A percentile compares a stretch with the other conserved stretches of the same genome.
phyloP scores from a whole-genome alignment of 176 grass and related monocot genomes.

The Carex cristatella region DNA sequence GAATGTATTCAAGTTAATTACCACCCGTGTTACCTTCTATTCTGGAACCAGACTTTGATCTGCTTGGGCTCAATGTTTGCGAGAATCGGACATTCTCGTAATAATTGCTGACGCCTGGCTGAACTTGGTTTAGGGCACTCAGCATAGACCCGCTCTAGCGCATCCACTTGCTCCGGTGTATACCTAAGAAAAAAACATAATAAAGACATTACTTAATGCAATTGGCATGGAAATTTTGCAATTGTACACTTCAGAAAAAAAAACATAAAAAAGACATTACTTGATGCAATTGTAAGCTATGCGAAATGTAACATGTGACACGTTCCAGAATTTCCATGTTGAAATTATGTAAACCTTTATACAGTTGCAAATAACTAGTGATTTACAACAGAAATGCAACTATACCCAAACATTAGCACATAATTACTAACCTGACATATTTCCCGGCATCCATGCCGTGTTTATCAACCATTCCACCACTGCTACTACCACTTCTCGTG shows the following conservation, averaged over 20 bases:
- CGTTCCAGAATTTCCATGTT: background rate
- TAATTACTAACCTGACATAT: constrained; percentile 50
- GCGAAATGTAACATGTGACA: background rate
- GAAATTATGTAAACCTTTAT: background rate
- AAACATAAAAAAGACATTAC: too few species aligned
- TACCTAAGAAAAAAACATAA: constrained; percentile 22
- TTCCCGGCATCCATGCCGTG: constrained; percentile 66
- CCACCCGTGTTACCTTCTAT: constrained; percentile 52
- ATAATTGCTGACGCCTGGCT: constrained; percentile 77
- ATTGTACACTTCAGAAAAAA: background rate
- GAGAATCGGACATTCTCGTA: constrained; percentile 83
- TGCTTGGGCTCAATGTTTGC: constrained; percentile 92
- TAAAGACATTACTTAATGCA: background rate
- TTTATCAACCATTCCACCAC: constrained; percentile 53
- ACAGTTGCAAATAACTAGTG: background rate
- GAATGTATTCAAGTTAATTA: background rate
- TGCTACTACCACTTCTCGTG: constrained; percentile 44
- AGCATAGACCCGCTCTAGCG: constrained; percentile 79
- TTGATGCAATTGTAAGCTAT: background rate
- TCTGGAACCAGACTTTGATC: constrained; percentile 99
- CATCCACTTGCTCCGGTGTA: constrained; percentile 98
- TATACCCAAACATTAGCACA: background rate
- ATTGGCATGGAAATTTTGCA: background rate
- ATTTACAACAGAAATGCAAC: background rate
- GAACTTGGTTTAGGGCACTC: constrained; percentile 98